These are phyloP conservation scores for Lactarius sanguifluus DNA, from an alignment of 768 basidiomycete genomes.

Conservation along the genomic window DNA sequence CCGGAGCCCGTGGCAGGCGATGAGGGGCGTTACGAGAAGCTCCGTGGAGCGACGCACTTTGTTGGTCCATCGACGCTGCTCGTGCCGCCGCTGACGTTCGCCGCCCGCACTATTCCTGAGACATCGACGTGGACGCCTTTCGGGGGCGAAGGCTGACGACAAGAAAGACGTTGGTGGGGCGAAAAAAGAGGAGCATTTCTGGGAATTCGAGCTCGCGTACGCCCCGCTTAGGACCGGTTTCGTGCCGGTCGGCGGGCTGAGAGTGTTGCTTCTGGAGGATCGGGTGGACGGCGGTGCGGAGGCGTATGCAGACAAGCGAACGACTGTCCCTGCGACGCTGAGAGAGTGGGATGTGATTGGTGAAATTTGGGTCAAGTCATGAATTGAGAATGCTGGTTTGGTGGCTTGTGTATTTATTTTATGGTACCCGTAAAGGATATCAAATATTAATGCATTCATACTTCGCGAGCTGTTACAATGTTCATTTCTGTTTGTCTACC, in stretches of 20 bases:
- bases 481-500: conserved; percentile 7
- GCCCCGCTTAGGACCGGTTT: conserved; percentile 61
- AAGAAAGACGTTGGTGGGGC: conserved; percentile 20
- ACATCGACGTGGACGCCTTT: conserved; percentile 31
- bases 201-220: conserved; percentile 65
- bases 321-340: conserved; percentile 42
- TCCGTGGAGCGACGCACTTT: conserved; percentile 31
- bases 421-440: neutral
- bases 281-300: conserved; percentile 41
- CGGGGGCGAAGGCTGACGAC: conserved; percentile 26
- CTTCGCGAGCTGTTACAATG: conserved; percentile 15
- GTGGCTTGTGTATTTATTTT: neutral
- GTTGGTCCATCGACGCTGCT: conserved; percentile 53
- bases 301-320: conserved; percentile 28
- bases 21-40: conserved; percentile 17
- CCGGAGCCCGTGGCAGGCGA: conserved; percentile 24
- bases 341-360: conserved; percentile 72
- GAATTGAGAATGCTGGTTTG: neutral
- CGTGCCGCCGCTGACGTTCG: conserved; percentile 43
- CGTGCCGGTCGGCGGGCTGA: conserved; percentile 62
- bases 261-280: conserved; percentile 66
- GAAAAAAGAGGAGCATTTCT: conserved; percentile 33
- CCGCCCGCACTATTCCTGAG: neutral
- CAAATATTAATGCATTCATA: conserved; percentile 21
- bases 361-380: conserved; percentile 60